Conservation (phyloP, 2,329 filamentous ascomycete species). For the Parastagonospora nodorum region DNA sequence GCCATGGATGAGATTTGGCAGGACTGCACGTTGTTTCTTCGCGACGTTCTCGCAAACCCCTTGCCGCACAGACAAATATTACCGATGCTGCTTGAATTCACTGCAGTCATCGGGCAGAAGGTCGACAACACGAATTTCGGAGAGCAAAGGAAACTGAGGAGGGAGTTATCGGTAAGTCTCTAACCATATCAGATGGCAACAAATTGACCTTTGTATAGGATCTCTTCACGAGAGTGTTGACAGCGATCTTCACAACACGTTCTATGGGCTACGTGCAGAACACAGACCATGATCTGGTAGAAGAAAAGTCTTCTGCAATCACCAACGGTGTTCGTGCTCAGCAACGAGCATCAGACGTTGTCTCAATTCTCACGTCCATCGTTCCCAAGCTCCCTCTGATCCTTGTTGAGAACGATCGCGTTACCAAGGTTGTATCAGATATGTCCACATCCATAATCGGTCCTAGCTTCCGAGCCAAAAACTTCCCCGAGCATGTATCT, state of each 20-base stretch:
- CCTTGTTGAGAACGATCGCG: constrained; percentile 82
- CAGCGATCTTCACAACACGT: constrained; percentile 91
- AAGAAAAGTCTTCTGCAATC: constrained; percentile 21
- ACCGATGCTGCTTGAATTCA: constrained; percentile 84
- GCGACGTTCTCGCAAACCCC: constrained; percentile 88
- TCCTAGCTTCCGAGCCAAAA: constrained; percentile 80
- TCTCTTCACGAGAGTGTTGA: constrained; percentile 82
- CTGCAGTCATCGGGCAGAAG: constrained; percentile 88
- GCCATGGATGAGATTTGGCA: constrained; percentile 98
- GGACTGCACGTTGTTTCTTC: constrained; percentile 89
- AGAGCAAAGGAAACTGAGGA: constrained; percentile 88
- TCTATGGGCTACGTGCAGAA: constrained; percentile 75
- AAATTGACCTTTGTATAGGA: constrained; percentile 61
- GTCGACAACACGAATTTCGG: constrained; percentile 98
- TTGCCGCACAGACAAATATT: constrained; percentile 93
- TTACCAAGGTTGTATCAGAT: constrained; percentile 74
- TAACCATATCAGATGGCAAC: not conserved
- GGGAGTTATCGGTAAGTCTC: constrained; percentile 77
- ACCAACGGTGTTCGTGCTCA: constrained; percentile 48
- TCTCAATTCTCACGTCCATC: constrained; percentile 77
- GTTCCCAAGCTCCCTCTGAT: constrained; percentile 82
- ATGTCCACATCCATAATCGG: constrained; percentile 85
- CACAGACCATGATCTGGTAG: constrained; percentile 40
- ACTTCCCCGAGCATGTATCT: constrained; percentile 84
- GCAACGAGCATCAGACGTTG: constrained; percentile 63